These are phyloP conservation scores for Talaromyces verruculosus DNA, from an alignment of 2,329 filamentous ascomycete genomes.

Conservation along the genomic window DNA sequence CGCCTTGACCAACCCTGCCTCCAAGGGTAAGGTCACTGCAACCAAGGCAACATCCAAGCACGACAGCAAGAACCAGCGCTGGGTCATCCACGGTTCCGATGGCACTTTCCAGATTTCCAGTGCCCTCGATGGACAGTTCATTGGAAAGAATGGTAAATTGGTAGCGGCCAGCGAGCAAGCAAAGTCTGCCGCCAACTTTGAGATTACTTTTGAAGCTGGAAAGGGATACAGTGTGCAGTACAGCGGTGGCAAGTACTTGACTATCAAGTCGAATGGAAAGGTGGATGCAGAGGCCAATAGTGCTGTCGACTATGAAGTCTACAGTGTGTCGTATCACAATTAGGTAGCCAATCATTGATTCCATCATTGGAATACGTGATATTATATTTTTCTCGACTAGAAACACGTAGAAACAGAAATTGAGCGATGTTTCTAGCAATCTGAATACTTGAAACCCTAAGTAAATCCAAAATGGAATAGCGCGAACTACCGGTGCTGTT, in stretches of 20 bases:
- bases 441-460: not conserved
- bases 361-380: not conserved
- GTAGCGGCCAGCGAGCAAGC: conserved; percentile 23
- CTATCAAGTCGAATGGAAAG: conserved; percentile 14
- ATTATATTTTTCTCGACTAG: not conserved
- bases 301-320: conserved; percentile 11
- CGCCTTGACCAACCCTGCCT: conserved; percentile 42
- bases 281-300: not conserved
- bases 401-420: not conserved
- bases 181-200: conserved; percentile 30
- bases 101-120: conserved; percentile 44
- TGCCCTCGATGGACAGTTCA: conserved; percentile 43
- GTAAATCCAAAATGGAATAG: not conserved
- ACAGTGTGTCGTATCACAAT: conserved; percentile 21
- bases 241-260: conserved; percentile 24
- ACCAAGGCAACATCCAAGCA: conserved; percentile 37
- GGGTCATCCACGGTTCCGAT: conserved; percentile 50
- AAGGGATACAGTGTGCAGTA: conserved; percentile 37
- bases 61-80: conserved; percentile 47
- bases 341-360: not conserved
- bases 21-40: conserved; percentile 21
- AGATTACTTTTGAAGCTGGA: conserved; percentile 39
- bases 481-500: conserved; percentile 1
- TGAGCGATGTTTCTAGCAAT: not conserved
- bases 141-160: conserved; percentile 23